Evolutionary conservation across 208 protist species (phyloP), one percentile per base, ranked within the genome.

Genomic region (Crithidia fasciculata): DNA sequence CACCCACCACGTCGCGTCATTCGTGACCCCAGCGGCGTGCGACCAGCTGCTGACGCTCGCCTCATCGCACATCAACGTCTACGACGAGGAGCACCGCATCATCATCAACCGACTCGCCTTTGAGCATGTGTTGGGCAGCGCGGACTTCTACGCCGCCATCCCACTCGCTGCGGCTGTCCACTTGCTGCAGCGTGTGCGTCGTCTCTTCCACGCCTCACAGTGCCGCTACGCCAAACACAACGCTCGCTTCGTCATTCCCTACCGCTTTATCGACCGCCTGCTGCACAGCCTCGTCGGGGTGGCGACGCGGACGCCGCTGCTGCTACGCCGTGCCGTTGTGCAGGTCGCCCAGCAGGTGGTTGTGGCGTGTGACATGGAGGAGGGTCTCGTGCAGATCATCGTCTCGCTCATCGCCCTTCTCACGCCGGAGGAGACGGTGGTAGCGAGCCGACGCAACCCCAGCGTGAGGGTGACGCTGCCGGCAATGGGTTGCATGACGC

Each of bases 51-150:
- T 96, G 7, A 61, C 81, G 63, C 56, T 92, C 16, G 82, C 82
- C n/a, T 83, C 83, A 5, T 68, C 78, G 40, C 63, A 86, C 54
- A 60, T 88, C 40, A 58, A 74, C 62, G 68, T 88, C 56, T 80
- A 89, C 64, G 87, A 88, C 40, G 84, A 83, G 64, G 58, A 82
- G 58, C 89, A 94, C 60, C 72, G 74, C 45, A 78, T 94, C 56
- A 78, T 93, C 61, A 83, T 92, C n/a, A 94, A 96, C 77, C 92
- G 92, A 3, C 80, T 91, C 15, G 74, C 88, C 15, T 93, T 96
- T 74, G 84, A 92, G 67, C 80, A 89, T 58, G 73, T 94, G 10
- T 77, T 96, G 7, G 65, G 80, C 12, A 86, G 93, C 77, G 65
- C 79, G 57, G 72, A 82, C 74, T 60, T 94, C 52, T 78, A 89